Evolutionary conservation across 805 yeast species (phyloP).

Genomic region (Yamadazyma sp.): DNA sequence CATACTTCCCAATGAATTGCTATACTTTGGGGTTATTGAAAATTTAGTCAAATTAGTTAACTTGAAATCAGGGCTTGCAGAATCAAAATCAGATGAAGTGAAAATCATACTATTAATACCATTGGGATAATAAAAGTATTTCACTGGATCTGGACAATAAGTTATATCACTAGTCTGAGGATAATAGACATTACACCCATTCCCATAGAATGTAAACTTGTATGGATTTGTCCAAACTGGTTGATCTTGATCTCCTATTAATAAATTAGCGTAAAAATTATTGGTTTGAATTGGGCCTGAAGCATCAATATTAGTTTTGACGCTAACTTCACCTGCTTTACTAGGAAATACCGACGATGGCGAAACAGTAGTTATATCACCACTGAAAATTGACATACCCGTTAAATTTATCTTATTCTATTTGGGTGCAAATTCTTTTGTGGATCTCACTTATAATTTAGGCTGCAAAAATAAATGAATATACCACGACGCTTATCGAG

Average conservation of each 20-base stretch:
- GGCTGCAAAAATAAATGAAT: too few species aligned
- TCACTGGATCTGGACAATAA: conserved; percentile 13
- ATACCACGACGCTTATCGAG: not conserved
- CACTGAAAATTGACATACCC: conserved; percentile 12
- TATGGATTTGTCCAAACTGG: conserved; percentile 66
- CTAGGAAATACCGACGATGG: conserved; percentile 13
- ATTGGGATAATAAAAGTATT: conserved; percentile 16
- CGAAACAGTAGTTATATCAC: conserved; percentile 14
- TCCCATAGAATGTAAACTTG: conserved; percentile 12
- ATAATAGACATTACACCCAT: conserved; percentile 12
- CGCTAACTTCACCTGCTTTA: conserved; percentile 13
- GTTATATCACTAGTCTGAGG: conserved; percentile 13
- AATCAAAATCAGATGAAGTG: conserved; percentile 10
- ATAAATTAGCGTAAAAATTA: conserved; percentile 67
- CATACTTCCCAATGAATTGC: conserved; percentile 38
- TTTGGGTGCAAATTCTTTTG: not conserved
- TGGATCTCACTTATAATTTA: not conserved
- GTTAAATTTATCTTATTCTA: not conserved
- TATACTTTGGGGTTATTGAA: conserved; percentile 13
- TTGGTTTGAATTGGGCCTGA: conserved; percentile 50
- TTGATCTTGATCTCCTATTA: conserved; percentile 50
- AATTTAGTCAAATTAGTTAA: conserved; percentile 12
- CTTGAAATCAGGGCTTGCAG: conserved; percentile 6
- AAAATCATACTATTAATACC: conserved; percentile 15
- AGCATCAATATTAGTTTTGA: conserved; percentile 11